phyloP scores from a whole-genome alignment of 2,329 filamentous ascomycete species.

The Botryotinia globosa region DNA sequence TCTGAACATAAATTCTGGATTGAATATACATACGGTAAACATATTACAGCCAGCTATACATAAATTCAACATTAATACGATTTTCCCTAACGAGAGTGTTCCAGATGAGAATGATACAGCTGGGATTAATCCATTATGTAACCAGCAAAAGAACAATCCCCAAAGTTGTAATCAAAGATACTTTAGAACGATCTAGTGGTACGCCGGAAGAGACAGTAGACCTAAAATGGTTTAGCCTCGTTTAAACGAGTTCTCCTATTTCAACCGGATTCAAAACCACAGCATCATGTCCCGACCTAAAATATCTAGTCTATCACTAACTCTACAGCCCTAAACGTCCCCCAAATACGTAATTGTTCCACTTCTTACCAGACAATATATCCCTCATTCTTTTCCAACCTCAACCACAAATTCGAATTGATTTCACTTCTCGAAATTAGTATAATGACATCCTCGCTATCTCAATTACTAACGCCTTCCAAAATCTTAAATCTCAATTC shows the following conservation, averaged over 20 bases:
- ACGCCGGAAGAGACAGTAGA: background rate
- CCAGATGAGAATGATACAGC: background rate
- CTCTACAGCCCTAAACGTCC: background rate
- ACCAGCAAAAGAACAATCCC: accelerated
- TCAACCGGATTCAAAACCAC: background rate
- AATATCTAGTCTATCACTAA: background rate
- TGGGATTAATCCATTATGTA: background rate
- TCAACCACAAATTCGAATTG: background rate
- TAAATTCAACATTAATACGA: background rate
- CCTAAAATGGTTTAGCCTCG: background rate
- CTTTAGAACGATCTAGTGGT: background rate
- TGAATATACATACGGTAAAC: background rate
- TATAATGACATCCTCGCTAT: background rate
- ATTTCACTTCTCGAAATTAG: background rate
- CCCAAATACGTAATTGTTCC: too few species aligned
- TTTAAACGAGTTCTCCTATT: conserved; percentile 5
- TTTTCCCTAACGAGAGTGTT: background rate
- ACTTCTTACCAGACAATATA: background rate
- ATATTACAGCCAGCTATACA: background rate
- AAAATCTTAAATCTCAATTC: background rate
- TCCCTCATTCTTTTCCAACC: background rate
- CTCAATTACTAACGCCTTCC: background rate
- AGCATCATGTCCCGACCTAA: background rate
- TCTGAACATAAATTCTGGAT: background rate
- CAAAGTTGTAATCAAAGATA: background rate